These are phyloP conservation scores for Mychonastes homosphaera DNA, from an alignment of 139 green algal genomes.

Conservation along the genomic window DNA sequence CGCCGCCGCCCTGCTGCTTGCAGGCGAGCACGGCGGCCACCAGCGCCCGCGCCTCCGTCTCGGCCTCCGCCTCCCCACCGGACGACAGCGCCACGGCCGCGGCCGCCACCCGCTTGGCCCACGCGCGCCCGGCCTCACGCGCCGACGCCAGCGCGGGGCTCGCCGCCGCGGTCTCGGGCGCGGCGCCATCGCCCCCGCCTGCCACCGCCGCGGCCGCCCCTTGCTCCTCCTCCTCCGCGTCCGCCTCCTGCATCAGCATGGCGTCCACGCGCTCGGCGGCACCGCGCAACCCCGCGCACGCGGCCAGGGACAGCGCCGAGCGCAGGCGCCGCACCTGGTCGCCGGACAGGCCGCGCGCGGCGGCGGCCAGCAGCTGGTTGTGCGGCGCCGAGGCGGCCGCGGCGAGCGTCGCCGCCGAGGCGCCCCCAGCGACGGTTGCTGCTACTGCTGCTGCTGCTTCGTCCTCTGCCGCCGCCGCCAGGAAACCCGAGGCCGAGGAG, in stretches of 20 bases:
- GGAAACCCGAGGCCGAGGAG: no score
- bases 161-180: neutral
- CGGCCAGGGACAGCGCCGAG: neutral
- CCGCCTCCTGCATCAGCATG: no score
- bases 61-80: slow-evolving; percentile 7
- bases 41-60: neutral
- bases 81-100: no score
- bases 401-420: no score
- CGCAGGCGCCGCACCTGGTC: neutral
- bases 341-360: neutral
- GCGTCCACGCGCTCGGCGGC: neutral
- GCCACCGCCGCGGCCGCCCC: neutral
- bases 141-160: neutral
- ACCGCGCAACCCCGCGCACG: neutral
- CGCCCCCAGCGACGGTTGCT: no score
- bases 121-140: neutral
- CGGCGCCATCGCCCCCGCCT: neutral
- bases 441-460: no score
- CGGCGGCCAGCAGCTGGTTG: neutral
- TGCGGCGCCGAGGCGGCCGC: no score
- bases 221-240: no score
- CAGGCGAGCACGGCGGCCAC: slow-evolving; percentile 1
- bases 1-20: neutral
- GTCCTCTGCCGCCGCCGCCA: no score
- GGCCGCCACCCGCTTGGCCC: no score